Conservation (phyloP, 441 rosid species). For the Gossypium schwendimanii region DNA sequence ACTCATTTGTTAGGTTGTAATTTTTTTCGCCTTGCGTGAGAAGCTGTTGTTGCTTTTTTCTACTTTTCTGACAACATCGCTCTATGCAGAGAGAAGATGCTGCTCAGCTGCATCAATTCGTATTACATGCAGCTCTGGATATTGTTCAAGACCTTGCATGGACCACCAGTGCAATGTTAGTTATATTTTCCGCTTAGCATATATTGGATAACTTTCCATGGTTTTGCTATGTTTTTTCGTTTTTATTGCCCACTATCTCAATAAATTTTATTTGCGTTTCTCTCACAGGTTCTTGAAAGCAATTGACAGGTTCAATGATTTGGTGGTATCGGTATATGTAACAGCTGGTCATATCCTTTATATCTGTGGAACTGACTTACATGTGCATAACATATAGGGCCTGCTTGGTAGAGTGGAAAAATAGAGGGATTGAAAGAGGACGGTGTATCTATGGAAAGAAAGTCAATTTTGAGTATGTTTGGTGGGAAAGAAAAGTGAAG, state of each 20-base stretch:
- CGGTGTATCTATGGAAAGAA: too few relatives aligned
- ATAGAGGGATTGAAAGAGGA: too few relatives aligned
- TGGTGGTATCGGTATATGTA: slow-evolving; percentile 88
- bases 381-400: neutral
- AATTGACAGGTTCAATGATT: slow-evolving; percentile 85
- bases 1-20: neutral
- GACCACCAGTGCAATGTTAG: slow-evolving; percentile 95
- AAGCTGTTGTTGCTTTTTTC: neutral
- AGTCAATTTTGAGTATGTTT: too few relatives aligned
- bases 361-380: neutral
- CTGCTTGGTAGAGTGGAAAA: too few relatives aligned
- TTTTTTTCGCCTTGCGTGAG: neutral
- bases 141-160: slow-evolving; percentile 94
- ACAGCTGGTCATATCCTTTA: slow-evolving; percentile 97
- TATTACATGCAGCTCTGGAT: slow-evolving; percentile 90
- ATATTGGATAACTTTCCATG: neutral
- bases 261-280: neutral
- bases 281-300: slow-evolving; percentile 80
- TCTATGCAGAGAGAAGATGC: slow-evolving; percentile 91
- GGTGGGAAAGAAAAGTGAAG: too few relatives aligned
- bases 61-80: slow-evolving; percentile 9
- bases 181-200: slow-evolving; percentile 5
- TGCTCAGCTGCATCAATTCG: slow-evolving; percentile 84
- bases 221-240: neutral
- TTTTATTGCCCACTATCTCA: neutral